Evolutionary conservation across 1,139 yeast species (phyloP).

Genomic region (Hansenula sp.): DNA sequence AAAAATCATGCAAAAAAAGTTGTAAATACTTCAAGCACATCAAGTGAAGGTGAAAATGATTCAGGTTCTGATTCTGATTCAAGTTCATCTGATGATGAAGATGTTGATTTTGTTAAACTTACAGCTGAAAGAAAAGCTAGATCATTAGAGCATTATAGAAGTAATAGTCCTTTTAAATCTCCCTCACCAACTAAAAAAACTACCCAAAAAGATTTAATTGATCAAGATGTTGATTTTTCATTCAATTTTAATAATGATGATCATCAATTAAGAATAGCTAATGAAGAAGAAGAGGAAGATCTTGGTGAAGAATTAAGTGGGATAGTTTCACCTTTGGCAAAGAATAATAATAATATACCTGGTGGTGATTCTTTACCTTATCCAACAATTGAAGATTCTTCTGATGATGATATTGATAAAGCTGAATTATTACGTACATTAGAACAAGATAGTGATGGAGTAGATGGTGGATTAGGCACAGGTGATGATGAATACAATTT

Average conservation of each 20-base stretch:
- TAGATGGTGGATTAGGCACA: constrained; percentile 45
- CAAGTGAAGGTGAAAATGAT: constrained; percentile 32
- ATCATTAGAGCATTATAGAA: constrained; percentile 46
- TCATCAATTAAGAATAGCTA: constrained; percentile 22
- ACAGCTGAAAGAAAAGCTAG: constrained; percentile 63
- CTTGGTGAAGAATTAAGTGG: constrained; percentile 57
- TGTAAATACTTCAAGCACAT: constrained; percentile 27
- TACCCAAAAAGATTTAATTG: constrained; percentile 3
- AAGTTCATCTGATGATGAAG: constrained; percentile 60
- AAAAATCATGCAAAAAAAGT: constrained; percentile 22
- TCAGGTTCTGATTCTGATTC: constrained; percentile 43
- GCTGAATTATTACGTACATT: constrained; percentile 65
- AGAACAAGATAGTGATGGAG: constrained; percentile 50
- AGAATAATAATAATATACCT: too few relatives aligned
- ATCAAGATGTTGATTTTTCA: constrained; percentile 44
- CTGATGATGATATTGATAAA: constrained; percentile 69
- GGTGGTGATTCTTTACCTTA: constrained; percentile 16
- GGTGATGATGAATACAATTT: constrained; percentile 53
- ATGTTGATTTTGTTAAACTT: constrained; percentile 64
- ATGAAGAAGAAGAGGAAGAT: constrained; percentile 48
- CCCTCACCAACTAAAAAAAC: constrained; percentile 7
- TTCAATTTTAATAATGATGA: constrained; percentile 49
- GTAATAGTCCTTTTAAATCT: constrained; percentile 18
- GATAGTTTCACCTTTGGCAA: neutral
- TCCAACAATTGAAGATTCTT: constrained; percentile 20